Evolutionary conservation across 129 eudicot species (phyloP).

Genomic region (Pulicaria dysenterica): DNA sequence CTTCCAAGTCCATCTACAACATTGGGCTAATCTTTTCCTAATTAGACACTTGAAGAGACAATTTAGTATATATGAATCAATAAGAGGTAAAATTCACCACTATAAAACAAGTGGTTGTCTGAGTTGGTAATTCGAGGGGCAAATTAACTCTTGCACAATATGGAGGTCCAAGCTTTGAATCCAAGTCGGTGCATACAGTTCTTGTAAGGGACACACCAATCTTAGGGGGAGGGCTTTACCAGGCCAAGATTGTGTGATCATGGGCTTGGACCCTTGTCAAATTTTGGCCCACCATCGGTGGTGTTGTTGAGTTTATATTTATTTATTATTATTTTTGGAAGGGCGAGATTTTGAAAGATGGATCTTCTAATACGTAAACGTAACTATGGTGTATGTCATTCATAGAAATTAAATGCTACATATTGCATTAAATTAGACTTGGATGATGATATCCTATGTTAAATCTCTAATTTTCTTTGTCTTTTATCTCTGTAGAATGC

Average conservation of each 20-base stretch:
- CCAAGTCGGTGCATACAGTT: no score
- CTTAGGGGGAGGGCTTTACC: no score
- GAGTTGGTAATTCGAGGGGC: no score
- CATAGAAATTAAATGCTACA: conserved; percentile 5
- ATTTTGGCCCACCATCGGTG: no score
- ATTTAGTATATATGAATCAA: not conserved
- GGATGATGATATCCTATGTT: not conserved
- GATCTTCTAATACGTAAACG: not conserved
- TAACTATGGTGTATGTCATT: not conserved
- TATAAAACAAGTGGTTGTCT: no score
- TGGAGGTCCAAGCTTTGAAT: no score
- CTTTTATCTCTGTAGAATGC: conserved; percentile 49
- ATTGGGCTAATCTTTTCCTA: not conserved
- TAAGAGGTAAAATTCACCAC: not conserved
- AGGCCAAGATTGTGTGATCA: no score
- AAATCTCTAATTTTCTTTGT: conserved; percentile 18
- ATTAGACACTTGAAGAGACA: not conserved
- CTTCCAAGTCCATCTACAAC: not conserved
- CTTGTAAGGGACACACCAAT: no score
- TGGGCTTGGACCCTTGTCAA: no score
- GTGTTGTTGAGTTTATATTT: not conserved
- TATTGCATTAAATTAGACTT: conserved; percentile 1
- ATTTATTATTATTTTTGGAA: not conserved
- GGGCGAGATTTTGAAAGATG: not conserved
- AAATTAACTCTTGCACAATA: no score